Evolutionary conservation across 495 filamentous ascomycete genomes (phyloP), one percentile per base, ranked within the genome.

Genomic region (Aspergillus kassunensis): DNA sequence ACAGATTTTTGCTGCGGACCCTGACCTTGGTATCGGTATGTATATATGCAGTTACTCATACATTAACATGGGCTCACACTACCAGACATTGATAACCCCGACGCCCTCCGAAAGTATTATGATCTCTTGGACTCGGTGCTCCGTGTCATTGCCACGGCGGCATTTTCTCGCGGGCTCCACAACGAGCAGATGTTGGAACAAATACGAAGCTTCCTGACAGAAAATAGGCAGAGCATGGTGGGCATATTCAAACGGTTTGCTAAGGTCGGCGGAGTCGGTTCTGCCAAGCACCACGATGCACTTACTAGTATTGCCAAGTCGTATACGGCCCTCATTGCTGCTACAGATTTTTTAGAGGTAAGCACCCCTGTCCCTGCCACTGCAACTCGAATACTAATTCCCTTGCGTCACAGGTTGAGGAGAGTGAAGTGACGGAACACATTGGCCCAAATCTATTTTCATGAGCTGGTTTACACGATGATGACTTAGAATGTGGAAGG

Each of bases 171-270:
- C 4, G 92, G 95, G 0, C 72, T 83, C 9, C 85, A 92, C 56
- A 97, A 97, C 65, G 81, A 86, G 48, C 79, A 84, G 48, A 84
- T 81, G 11, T 67, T 92, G 46, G 75, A 85, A 21, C 87, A 90
- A 57, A 90, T 82, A 12, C 78, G 83, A 27, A 64, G 69, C 13
- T 97, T 99, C 67, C 70, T 97, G 45, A 68, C 74, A 18, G 87
- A 92, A 55, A 91, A 95, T 64, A 73, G 93, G 48, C 77, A 81
- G 52, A 76, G 87, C 54, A 86, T 96, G 53, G 82, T 95, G 54
- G 85, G 90, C 16, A 82, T 95, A n/a, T 89, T 97, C 62, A 99
- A 99, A 69, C 78, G 89, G 40, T 86, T 86, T 63, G 90, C 88
- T 1, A 86, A 84, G 33, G 88, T 96, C 52, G 90, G 90, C 2